Evolutionary conservation across 2,329 filamentous ascomycete genomes (phyloP).

Genomic region (Plectosphaerella cucumerina): DNA sequence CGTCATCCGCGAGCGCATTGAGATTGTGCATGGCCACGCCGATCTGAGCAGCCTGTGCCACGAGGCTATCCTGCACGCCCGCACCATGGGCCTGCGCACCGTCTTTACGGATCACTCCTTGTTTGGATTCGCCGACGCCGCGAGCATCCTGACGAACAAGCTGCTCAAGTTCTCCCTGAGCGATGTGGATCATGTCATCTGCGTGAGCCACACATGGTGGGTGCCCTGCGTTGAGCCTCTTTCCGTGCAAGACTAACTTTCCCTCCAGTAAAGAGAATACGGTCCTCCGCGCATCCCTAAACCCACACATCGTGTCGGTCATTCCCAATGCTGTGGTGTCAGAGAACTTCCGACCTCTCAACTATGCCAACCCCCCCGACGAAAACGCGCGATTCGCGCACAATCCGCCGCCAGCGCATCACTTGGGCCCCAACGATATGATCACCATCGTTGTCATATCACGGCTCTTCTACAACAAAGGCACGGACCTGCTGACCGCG

Average conservation of each 20-base stretch:
- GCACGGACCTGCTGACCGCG: constrained; percentile 93
- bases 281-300: constrained; percentile 86
- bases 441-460: constrained; percentile 98
- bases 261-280: constrained; percentile 87
- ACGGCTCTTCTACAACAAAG: constrained; percentile 97
- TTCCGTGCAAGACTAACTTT: constrained; percentile 11
- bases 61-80: constrained; percentile 88
- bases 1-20: constrained; percentile 86
- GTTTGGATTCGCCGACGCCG: constrained; percentile 95
- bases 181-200: constrained; percentile 97
- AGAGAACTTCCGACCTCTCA: constrained; percentile 80
- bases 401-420: constrained; percentile 54
- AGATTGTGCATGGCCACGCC: constrained; percentile 97
- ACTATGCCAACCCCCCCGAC: constrained; percentile 30
- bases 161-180: constrained; percentile 92
- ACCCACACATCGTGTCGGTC: constrained; percentile 94
- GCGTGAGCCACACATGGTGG: constrained; percentile 95
- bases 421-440: constrained; percentile 74
- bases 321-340: constrained; percentile 97
- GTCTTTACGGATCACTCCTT: constrained; percentile 97
- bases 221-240: constrained; percentile 14
- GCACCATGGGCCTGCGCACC: constrained; percentile 93
- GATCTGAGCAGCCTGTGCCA: constrained; percentile 91
- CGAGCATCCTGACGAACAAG: constrained; percentile 95
- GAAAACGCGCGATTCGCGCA: constrained; percentile 29